Evolutionary conservation across 1,139 yeast genomes (phyloP).

Genomic region (Magnusiomyces suaveolens): DNA sequence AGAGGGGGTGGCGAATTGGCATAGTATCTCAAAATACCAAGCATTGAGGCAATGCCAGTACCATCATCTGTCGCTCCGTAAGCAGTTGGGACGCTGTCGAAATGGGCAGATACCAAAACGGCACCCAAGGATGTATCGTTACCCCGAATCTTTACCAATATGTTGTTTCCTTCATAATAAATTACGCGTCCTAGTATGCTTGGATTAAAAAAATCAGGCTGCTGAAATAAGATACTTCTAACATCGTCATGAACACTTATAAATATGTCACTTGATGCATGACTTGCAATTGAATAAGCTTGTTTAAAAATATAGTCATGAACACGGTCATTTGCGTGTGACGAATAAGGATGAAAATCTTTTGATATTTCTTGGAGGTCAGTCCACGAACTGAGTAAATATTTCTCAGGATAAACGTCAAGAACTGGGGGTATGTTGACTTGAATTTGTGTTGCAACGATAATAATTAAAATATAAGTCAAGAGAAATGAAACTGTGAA

Average conservation of each 20-base stretch:
- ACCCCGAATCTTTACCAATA: conserved; percentile 66
- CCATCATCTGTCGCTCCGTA: conserved; percentile 92
- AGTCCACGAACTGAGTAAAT: conserved; percentile 48
- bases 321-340: conserved; percentile 65
- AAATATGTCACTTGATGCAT: conserved; percentile 29
- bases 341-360: conserved; percentile 66
- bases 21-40: conserved; percentile 55
- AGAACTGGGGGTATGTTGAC: conserved; percentile 14
- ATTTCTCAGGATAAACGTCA: conserved; percentile 17
- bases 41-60: conserved; percentile 75
- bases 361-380: conserved; percentile 60
- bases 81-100: conserved; percentile 80
- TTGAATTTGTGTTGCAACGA: conserved; percentile 11
- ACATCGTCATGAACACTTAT: conserved; percentile 47
- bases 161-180: conserved; percentile 72
- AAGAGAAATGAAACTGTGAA: conserved; percentile 22
- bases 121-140: conserved; percentile 49
- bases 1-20: conserved; percentile 44
- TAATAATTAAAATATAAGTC: conserved; percentile 15
- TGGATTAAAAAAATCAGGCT: conserved; percentile 39
- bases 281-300: conserved; percentile 31
- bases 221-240: conserved; percentile 40
- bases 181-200: conserved; percentile 39
- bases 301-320: conserved; percentile 53
- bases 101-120: conserved; percentile 72